Conservation (phyloP, 73 alveolate genomes). For the Tetrahymena elliotti region DNA sequence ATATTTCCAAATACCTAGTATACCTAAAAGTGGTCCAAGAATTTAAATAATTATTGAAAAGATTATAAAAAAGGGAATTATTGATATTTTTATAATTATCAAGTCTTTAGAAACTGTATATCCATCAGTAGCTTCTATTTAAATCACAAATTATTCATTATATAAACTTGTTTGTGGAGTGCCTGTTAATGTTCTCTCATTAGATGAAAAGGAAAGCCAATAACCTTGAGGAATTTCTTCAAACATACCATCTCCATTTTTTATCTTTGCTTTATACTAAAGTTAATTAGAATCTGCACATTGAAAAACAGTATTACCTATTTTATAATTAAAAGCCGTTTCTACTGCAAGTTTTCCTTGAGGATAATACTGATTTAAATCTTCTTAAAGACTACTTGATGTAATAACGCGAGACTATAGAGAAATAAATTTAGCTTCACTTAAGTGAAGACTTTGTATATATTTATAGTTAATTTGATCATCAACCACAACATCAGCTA, state of each 20-base stretch:
- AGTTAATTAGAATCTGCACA: neutral
- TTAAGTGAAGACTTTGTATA: neutral
- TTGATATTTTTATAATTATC: neutral
- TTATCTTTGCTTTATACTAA: neutral
- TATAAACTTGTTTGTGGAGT: neutral
- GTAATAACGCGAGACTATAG: neutral
- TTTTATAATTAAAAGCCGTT: neutral
- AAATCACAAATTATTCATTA: too few species aligned
- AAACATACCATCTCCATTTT: neutral
- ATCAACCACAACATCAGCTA: neutral
- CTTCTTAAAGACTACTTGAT: neutral
- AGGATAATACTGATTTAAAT: too few species aligned
- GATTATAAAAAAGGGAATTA: neutral
- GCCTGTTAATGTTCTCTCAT: neutral
- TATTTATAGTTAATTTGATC: neutral
- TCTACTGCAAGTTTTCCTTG: neutral
- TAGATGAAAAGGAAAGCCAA: neutral
- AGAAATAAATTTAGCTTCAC: neutral
- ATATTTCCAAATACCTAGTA: neutral
- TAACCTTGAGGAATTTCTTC: neutral
- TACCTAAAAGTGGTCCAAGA: neutral
- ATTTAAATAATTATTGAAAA: too few species aligned
- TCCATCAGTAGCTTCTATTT: neutral
- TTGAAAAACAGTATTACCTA: neutral
- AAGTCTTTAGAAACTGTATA: neutral